Evolutionary conservation across 129 eudicot species (phyloP).

Genomic region (Erigeron canadensis): DNA sequence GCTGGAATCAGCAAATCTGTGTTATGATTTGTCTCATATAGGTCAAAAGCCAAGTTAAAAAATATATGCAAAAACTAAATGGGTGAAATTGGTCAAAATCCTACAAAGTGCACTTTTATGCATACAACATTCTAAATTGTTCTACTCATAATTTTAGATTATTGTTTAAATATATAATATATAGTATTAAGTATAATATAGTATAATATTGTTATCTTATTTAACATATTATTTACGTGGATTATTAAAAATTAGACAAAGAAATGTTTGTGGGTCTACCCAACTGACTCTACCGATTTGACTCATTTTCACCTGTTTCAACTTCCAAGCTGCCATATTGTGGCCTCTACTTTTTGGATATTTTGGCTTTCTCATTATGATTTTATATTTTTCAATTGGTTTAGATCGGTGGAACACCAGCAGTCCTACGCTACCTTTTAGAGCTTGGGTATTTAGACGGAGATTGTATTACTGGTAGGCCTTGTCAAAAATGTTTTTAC

Average conservation of each 20-base stretch:
- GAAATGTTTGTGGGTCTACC: too few relatives aligned
- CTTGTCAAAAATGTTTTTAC: not conserved
- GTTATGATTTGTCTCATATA: not conserved
- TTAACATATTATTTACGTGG: too few relatives aligned
- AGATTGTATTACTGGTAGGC: slow-evolving; percentile 88
- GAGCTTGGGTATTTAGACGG: slow-evolving; percentile 91
- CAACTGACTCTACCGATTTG: too few relatives aligned
- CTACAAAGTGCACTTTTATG: not conserved
- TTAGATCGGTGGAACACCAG: slow-evolving; percentile 99
- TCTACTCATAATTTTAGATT: not conserved
- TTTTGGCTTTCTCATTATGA: not conserved
- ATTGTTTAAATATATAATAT: too few relatives aligned
- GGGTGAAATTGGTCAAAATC: not conserved
- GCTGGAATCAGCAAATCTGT: not conserved
- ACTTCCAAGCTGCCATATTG: too few relatives aligned
- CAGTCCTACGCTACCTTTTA: slow-evolving; percentile 70
- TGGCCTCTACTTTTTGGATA: not conserved
- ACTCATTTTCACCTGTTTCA: not conserved
- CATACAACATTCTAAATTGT: not conserved
- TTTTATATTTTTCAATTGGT: slow-evolving; percentile 12
- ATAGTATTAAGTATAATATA: too few relatives aligned
- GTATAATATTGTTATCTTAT: too few relatives aligned
- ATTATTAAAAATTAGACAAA: too few relatives aligned
- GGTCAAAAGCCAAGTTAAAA: not conserved
- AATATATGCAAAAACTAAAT: not conserved